A percentile compares a stretch with the other conserved stretches of the same genome.
phyloP scores from a whole-genome alignment of 345 rosid species.

The Salix udensis region DNA sequence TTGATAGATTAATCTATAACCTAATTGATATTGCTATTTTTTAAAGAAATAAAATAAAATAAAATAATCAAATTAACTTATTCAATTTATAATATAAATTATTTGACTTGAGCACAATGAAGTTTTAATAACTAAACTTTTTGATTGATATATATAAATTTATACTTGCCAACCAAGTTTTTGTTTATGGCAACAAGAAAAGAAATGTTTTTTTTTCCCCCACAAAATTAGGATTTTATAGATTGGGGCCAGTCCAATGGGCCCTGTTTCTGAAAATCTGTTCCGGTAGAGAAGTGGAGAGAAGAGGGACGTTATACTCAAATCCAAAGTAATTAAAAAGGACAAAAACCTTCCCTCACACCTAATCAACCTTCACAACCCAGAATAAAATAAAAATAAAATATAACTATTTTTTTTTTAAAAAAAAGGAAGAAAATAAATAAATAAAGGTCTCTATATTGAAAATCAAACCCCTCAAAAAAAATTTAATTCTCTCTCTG shows the following conservation, averaged over 20 bases:
- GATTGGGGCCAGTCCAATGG: not conserved
- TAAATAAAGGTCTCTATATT: not conserved
- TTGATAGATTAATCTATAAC: too few species aligned
- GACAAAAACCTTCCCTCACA: not conserved
- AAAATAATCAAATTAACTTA: too few species aligned
- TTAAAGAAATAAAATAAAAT: too few species aligned
- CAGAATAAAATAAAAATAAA: not conserved
- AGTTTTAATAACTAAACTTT: too few species aligned
- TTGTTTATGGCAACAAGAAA: too few species aligned
- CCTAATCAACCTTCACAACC: not conserved
- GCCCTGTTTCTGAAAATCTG: not conserved
- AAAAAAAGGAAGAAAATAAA: not conserved
- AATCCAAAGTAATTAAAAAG: not conserved
- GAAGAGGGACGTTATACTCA: not conserved
- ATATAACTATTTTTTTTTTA: not conserved
- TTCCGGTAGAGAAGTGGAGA: not conserved
- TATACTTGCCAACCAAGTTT: too few species aligned
- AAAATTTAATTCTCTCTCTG: not conserved
- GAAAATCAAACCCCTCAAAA: not conserved
- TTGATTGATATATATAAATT: too few species aligned
- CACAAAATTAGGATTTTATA: not conserved
- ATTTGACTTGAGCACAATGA: too few species aligned
- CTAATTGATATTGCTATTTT: too few species aligned
- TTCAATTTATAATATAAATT: too few species aligned
- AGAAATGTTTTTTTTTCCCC: not conserved